phyloP scores from a whole-genome alignment of 1,284 basidiomycete species.

The Ceratobasidium sp. region DNA sequence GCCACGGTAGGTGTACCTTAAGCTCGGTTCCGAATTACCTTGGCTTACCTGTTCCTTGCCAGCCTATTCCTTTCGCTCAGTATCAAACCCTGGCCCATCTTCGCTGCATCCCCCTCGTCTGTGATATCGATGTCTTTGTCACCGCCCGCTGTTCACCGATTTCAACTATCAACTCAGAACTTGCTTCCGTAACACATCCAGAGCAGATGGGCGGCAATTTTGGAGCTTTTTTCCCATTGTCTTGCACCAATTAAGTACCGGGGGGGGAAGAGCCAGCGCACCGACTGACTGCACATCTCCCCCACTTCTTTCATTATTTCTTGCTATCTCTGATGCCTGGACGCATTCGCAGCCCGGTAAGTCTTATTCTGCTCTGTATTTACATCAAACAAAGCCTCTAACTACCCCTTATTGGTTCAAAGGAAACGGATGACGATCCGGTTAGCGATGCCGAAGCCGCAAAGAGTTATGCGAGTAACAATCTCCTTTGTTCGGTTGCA shows the following conservation, averaged over 20 bases:
- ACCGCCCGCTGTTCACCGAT: too few species aligned
- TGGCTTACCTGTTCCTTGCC: too few species aligned
- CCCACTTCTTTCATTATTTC: background rate
- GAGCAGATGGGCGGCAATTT: background rate
- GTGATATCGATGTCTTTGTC: too few species aligned
- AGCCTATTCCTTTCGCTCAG: too few species aligned
- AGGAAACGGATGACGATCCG: background rate
- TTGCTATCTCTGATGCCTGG: background rate
- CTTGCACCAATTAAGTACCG: background rate
- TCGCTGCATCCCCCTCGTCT: too few species aligned
- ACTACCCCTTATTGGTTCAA: background rate
- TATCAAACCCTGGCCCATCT: too few species aligned
- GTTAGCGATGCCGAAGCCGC: background rate
- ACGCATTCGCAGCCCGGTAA: background rate
- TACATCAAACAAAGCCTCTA: background rate
- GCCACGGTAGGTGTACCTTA: too few species aligned
- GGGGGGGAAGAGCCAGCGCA: background rate
- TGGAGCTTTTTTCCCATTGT: background rate
- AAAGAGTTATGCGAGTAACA: background rate
- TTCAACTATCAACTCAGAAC: too few species aligned
- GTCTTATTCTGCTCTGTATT: background rate
- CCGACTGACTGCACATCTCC: background rate
- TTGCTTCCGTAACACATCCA: too few species aligned
- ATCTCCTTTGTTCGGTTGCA: too few species aligned
- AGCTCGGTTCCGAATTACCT: too few species aligned